Evolutionary conservation across 169 alveolate genomes (phyloP), one percentile per base, ranked within the genome.

Genomic region (Neospora caninum): DNA sequence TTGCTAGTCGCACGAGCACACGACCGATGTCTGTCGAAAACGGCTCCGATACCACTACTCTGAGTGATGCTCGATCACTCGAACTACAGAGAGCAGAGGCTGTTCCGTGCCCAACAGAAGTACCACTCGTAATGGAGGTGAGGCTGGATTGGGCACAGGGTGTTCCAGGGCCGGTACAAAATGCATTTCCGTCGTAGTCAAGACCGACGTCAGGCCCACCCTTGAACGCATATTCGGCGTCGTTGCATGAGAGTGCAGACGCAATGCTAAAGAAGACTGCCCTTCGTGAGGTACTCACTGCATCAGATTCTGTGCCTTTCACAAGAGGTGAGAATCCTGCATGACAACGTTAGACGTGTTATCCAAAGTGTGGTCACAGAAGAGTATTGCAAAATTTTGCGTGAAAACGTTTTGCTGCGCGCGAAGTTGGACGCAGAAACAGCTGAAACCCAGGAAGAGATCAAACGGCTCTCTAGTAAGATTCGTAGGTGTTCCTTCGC

Each of bases 381-480:
- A n/a, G 29, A 25, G 78, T 64, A n/a, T n/a, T 64, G 78, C 78
- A 39, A 34, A 39, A 27, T 78, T 34, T 45, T 78, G 42, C 39
- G 43, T 31, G 45, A 78, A 9, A 78, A 78, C 25, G 87, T 39
- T 31, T 0, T 78, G 45, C 43, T 78, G 27, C 87, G 87, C 25
- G 87, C 31, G 27, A 34, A 78, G 25, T 45, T 78, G 43, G 53
- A 39, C 29, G 45, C 87, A 27, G 53, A 78, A 27, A 20, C 45
- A 20, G 42, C 87, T 22, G 34, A 39, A 34, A 78, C 43, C 7
- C 39, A 0, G 43, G 31, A 39, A 4, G 89, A 82, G 29, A 82
- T 82, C 36, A 69, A 82, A 45, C 54, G 89, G 25, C 67, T 82
- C 58, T 27, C 54, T 0, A 39, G 89, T 82, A 82, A 82, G 89